phyloP scores from a whole-genome alignment of 441 rosid species.

The Macaranga tanarius region DNA sequence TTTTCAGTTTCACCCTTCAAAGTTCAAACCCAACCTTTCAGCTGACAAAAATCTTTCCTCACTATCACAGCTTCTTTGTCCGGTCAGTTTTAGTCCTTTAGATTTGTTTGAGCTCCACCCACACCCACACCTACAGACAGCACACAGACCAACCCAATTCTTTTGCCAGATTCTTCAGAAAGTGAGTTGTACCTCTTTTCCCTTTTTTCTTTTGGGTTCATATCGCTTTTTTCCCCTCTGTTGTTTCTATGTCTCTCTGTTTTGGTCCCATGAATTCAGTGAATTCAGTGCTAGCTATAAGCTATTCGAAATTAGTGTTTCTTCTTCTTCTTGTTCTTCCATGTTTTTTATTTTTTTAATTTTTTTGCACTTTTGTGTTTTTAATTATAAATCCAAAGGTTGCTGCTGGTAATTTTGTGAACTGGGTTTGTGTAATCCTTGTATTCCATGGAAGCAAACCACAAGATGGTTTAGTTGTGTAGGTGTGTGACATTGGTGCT shows the following conservation, averaged over 20 bases:
- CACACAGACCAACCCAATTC: background rate
- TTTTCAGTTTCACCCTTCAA: no score
- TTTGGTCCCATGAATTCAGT: conserved; percentile 6
- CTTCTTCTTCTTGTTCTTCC: no score
- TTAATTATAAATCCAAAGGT: background rate
- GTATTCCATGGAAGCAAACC: no score
- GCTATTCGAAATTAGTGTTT: no score
- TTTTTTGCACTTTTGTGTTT: background rate
- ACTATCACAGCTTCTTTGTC: background rate
- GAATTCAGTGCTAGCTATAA: background rate
- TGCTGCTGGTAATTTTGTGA: background rate
- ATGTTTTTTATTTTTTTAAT: conserved; percentile 6
- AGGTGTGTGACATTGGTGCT: background rate
- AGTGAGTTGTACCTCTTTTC: background rate
- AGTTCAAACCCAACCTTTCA: no score
- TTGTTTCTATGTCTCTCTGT: background rate
- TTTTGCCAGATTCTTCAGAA: background rate
- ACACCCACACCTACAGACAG: no score
- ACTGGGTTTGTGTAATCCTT: no score
- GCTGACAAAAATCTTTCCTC: background rate
- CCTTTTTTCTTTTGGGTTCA: conserved; percentile 8
- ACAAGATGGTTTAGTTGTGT: background rate
- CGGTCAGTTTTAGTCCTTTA: background rate
- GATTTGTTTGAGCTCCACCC: background rate
- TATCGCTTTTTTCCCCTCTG: background rate